Conservation (phyloP, 2,329 filamentous ascomycete species). For the Ceratocystis huliohia region DNA sequence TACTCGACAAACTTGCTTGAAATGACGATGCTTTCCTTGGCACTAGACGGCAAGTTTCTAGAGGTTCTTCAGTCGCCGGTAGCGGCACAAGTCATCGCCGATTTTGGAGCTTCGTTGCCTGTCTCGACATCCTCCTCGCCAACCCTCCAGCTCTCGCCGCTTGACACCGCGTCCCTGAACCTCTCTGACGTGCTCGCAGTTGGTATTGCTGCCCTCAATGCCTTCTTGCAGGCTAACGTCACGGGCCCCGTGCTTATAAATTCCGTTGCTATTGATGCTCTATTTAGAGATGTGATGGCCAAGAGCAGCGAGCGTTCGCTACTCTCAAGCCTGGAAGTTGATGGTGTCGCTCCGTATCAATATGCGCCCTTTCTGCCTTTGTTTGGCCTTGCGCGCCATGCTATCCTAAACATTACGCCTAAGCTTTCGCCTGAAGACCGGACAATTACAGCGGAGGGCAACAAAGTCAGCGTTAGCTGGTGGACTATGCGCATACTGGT, state of each 20-base stretch:
- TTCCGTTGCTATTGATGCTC: constrained; percentile 25
- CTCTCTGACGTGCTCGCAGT: constrained; percentile 33
- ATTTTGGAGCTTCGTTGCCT: not conserved
- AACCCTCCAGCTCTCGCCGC: not conserved
- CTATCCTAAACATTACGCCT: constrained; percentile 27
- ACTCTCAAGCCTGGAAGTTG: constrained; percentile 50
- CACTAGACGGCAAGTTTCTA: constrained; percentile 5
- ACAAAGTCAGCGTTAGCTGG: constrained; percentile 36
- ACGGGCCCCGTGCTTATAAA: constrained; percentile 65
- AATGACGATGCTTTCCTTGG: constrained; percentile 5
- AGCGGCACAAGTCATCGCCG: constrained; percentile 1
- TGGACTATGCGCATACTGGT: constrained; percentile 59
- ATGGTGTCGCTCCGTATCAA: constrained; percentile 77
- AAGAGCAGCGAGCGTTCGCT: constrained; percentile 44
- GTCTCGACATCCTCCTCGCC: not conserved
- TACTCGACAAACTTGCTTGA: not conserved
- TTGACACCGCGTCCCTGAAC: not conserved
- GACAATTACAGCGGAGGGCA: constrained; percentile 27
- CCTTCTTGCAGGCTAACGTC: constrained; percentile 76
- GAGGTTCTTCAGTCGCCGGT: constrained; percentile 4
- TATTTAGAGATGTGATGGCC: constrained; percentile 28
- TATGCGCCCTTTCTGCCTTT: constrained; percentile 75
- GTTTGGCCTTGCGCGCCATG: constrained; percentile 53
- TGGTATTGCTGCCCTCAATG: constrained; percentile 57
- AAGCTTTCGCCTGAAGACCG: constrained; percentile 28